These are phyloP conservation scores for Penicillium cinerascens DNA, from an alignment of 495 filamentous ascomycete species.

Conservation along the genomic window DNA sequence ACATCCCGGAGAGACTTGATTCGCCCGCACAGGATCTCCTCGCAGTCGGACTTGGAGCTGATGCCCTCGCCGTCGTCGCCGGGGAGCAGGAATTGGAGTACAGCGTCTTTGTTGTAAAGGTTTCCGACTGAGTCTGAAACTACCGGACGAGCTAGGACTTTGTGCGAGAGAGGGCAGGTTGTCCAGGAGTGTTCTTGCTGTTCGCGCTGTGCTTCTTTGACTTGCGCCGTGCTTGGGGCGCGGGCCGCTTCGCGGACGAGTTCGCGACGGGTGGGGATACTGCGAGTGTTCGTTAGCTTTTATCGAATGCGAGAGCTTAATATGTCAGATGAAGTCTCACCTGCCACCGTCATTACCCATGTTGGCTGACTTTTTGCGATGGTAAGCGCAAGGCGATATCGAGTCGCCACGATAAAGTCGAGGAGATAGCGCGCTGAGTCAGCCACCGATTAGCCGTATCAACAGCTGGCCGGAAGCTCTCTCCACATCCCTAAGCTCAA, in stretches of 20 bases:
- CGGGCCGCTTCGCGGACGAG: constrained; percentile 87
- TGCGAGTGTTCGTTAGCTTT: constrained; percentile 18
- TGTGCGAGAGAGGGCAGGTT: constrained; percentile 79
- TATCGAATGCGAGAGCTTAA: neutral
- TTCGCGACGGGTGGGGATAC: constrained; percentile 91
- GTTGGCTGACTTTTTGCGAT: constrained; percentile 8
- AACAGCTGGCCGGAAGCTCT: constrained; percentile 43
- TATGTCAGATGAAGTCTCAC: constrained; percentile 28
- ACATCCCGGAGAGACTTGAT: constrained; percentile 84
- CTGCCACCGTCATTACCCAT: constrained; percentile 97
- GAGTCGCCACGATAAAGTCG: constrained; percentile 18
- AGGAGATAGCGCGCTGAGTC: constrained; percentile 27
- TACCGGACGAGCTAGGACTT: constrained; percentile 64
- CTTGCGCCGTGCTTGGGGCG: constrained; percentile 75
- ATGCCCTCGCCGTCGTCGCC: constrained; percentile 52
- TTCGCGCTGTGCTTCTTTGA: constrained; percentile 84
- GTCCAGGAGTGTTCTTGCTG: constrained; percentile 81
- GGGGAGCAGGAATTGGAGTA: constrained; percentile 76
- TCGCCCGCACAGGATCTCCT: constrained; percentile 62
- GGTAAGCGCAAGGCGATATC: constrained; percentile 2
- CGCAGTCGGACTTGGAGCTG: constrained; percentile 56
- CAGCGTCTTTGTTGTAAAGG: constrained; percentile 92
- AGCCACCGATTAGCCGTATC: constrained; percentile 27
- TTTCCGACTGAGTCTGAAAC: constrained; percentile 83
- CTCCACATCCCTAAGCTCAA: constrained; percentile 38